Evolutionary conservation across 257 asterid species (phyloP).

Genomic region (Solanum lycopersicoides): DNA sequence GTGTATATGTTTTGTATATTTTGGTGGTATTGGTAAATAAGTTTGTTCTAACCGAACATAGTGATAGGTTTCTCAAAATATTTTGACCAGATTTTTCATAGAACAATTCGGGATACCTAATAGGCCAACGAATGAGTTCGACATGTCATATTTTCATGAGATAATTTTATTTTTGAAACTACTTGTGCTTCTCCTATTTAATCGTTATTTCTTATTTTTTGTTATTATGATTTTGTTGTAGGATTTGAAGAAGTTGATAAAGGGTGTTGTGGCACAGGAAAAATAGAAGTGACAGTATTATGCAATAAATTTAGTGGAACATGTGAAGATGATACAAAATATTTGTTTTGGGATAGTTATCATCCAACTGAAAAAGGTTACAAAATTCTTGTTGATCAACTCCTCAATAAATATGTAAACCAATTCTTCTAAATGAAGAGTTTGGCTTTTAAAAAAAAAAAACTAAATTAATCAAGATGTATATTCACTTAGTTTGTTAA

Average conservation of each 20-base stretch:
- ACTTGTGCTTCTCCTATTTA: background rate
- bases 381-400: conserved; percentile 5
- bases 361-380: conserved; percentile 33
- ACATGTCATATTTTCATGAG: background rate
- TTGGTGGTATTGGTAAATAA: background rate
- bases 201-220: background rate
- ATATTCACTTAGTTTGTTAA: background rate
- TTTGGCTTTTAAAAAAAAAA: background rate
- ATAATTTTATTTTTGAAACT: background rate
- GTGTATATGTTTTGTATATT: background rate
- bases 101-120: background rate
- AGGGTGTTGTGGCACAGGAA: conserved; percentile 37
- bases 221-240: background rate
- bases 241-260: conserved; percentile 27
- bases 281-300: conserved; percentile 6
- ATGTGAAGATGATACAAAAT: conserved; percentile 16
- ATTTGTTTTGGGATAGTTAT: conserved; percentile 32
- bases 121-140: background rate
- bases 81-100: background rate
- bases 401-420: background rate
- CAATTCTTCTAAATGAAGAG: background rate
- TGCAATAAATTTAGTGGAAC: conserved; percentile 17
- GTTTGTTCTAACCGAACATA: too few relatives aligned
- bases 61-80: background rate
- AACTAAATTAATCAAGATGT: background rate